Evolutionary conservation across 768 basidiomycete genomes (phyloP), one percentile per base, ranked within the genome.

Genomic region (Tylopilus felleus): DNA sequence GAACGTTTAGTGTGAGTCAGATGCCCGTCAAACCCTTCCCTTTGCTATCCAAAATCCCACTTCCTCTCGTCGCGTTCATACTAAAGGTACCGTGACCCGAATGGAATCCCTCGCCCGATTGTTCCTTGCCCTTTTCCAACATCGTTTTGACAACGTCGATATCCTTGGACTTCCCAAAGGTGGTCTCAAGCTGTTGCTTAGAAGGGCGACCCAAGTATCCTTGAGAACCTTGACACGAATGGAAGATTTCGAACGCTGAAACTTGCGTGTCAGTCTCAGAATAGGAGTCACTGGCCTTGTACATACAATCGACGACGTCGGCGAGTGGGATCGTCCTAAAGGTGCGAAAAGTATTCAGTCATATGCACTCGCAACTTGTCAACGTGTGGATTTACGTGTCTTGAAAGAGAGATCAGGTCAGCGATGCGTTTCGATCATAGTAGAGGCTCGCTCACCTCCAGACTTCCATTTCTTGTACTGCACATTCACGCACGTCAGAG

Each of bases 271-370:
- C 10, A 14, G 47, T 13, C n/a, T 6, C 8, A 28, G 4, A 5
- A 39, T 39, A 51, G 29, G 41, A 29, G 40, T 19, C 12, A 43
- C 36, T 29, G 21, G 33, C 25, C 16, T 38, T 48, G 27, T 38
- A 72, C 86, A 63, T 65, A 92, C 90, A 85, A 61, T 91, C 91
- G n/a, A 93, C 86, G 43, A 94, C 83, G 1, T 84, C 75, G n/a
- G 81, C 70, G 13, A 93, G 73, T 41, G 88, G 80, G 57, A 91
- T 83, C 22, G 88, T 71, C 38, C 88, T 90, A 42, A 4, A 27
- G 35, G 29, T 10, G n/a, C 12, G 35, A 49, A 19, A 49, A 44
- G 28, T 40, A 52, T 39, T 60, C 59, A 59, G 53, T 56, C 56
- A 63, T 54, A 31, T 41, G 21, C 33, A 28, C 36, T n/a, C 39